A percentile compares a stretch with the other conserved stretches of the same genome.
These are phyloP conservation scores for Brassica nigra DNA, from an alignment of 345 rosid genomes.

Conservation along the genomic window DNA sequence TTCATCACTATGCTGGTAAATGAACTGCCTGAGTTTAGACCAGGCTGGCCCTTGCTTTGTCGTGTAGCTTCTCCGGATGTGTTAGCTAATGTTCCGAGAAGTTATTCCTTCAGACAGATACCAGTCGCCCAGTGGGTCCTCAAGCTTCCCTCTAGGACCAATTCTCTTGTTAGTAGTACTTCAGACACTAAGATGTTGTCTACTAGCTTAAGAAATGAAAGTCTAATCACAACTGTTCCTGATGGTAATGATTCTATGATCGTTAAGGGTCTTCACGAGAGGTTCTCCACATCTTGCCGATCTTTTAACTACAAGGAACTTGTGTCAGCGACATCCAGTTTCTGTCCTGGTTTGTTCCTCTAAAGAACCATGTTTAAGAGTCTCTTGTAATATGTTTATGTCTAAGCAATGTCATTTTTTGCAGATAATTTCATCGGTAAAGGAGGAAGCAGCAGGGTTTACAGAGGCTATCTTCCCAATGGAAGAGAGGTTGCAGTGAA, in stretches of 20 bases:
- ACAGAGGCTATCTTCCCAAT: slow-evolving; percentile 70
- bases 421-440: slow-evolving; percentile 85
- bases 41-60: slow-evolving; percentile 91
- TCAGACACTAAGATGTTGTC: slow-evolving; percentile 46
- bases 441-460: slow-evolving; percentile 93
- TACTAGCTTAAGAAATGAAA: slow-evolving; percentile 48
- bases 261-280: slow-evolving; percentile 53
- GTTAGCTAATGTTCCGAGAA: slow-evolving; percentile 36
- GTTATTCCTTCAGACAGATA: slow-evolving; percentile 54
- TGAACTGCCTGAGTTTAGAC: slow-evolving; percentile 62
- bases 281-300: slow-evolving; percentile 71
- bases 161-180: slow-evolving; percentile 37
- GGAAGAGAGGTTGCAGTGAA: slow-evolving; percentile 94
- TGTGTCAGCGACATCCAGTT: slow-evolving; percentile 59
- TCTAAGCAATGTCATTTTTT: background rate
- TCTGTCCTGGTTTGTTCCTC: slow-evolving; percentile 58
- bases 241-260: slow-evolving; percentile 41
- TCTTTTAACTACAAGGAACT: slow-evolving; percentile 80
- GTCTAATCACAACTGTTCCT: slow-evolving; percentile 38
- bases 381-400: slow-evolving; percentile 13
- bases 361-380: background rate
- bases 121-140: slow-evolving; percentile 71
- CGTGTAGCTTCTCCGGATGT: slow-evolving; percentile 42
- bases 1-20: slow-evolving; percentile 47
- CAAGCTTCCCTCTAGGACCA: slow-evolving; percentile 60